Evolutionary conservation across 371 early-diverging fungal species (phyloP), one percentile per base, ranked within the genome.

Genomic region (Sanchytrium tribonematis): DNA sequence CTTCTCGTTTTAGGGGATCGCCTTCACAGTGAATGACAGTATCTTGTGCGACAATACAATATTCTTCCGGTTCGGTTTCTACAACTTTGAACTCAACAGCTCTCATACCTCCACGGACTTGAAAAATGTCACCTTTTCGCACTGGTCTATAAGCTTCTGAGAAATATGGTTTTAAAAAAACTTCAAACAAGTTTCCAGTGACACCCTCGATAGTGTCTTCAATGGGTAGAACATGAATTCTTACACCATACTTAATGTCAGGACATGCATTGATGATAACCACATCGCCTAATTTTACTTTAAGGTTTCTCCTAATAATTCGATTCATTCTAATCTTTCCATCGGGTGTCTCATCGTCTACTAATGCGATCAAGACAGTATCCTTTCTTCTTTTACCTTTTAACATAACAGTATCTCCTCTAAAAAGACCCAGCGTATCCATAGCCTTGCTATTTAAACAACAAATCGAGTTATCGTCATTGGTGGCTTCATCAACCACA

Each of bases 21-120:
- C 95, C 97, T 76, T 97, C 97, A 75, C 88, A 90, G 80, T 91
- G 90, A 76, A 98, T 95, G n/a, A 88, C 86, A 16, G 99, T 98
- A 72, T 97, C 97, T 80, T 86, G 89, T 27, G 91, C 89, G 66
- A 92, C 97, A 79, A 93, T 93, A 80, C 93, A 93, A 78, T 93
- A 93, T 29, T 89, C 91, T 28, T 85, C 85, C 29, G 95, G 95
- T 69, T 96, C 97, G 0, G 87, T 85, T 75, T 95, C 93, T 16
- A 97, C 90, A 29, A 99, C 90, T 82, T 99, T 99, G 84, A 98
- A 98, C 78, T 98, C 97, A 1, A 98, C 92, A 28, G 91, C 91
- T 71, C 98, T 81, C 93, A 91, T 96, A 75, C 94, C 96, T 70
- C 90, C 97, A 72, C 91, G 84, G 30, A 97, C 94, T 70, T 89